Evolutionary conservation across 495 filamentous ascomycete species (phyloP).

Genomic region (Hypoxylon lienhwacheense): DNA sequence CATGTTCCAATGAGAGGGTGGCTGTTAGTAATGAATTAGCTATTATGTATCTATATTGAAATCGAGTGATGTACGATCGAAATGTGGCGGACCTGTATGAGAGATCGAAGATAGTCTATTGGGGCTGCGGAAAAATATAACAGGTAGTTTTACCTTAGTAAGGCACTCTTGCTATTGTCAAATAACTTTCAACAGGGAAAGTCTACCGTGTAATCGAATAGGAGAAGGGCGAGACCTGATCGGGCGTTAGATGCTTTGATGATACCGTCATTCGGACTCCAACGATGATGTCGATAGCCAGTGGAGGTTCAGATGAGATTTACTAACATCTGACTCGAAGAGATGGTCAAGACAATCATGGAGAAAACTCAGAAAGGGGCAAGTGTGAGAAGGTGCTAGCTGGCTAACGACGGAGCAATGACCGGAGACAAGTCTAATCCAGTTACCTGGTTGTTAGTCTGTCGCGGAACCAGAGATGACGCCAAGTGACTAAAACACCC

Average conservation of each 20-base stretch:
- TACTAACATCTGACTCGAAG: not conserved
- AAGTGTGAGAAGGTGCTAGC: not conserved
- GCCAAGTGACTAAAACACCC: slow-evolving; percentile 22
- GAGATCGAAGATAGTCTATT: slow-evolving; percentile 6
- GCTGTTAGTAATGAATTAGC: slow-evolving; percentile 8
- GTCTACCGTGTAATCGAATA: not conserved
- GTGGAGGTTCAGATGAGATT: not conserved
- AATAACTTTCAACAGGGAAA: not conserved
- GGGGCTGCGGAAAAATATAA: slow-evolving; percentile 4
- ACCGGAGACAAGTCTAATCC: slow-evolving; percentile 4
- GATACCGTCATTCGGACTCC: not conserved
- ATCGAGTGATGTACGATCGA: slow-evolving; percentile 9
- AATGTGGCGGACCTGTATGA: slow-evolving; percentile 18
- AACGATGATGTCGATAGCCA: not conserved
- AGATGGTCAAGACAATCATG: too few relatives aligned
- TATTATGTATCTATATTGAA: slow-evolving; percentile 4
- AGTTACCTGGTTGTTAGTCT: slow-evolving; percentile 22
- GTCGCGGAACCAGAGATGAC: slow-evolving; percentile 14
- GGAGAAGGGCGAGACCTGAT: not conserved
- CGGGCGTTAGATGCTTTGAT: not conserved
- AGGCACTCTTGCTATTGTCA: not conserved
- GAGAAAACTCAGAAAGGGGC: slow-evolving; percentile 4
- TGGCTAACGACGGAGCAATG: slow-evolving; percentile 14
- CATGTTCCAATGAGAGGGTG: slow-evolving; percentile 3
- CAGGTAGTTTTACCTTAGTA: slow-evolving; percentile 6